Percentiles rank a stretch among this genome's conserved stretches.
phyloP scores from a whole-genome alignment of 495 filamentous ascomycete genomes.

The Penicillium antarcticum region DNA sequence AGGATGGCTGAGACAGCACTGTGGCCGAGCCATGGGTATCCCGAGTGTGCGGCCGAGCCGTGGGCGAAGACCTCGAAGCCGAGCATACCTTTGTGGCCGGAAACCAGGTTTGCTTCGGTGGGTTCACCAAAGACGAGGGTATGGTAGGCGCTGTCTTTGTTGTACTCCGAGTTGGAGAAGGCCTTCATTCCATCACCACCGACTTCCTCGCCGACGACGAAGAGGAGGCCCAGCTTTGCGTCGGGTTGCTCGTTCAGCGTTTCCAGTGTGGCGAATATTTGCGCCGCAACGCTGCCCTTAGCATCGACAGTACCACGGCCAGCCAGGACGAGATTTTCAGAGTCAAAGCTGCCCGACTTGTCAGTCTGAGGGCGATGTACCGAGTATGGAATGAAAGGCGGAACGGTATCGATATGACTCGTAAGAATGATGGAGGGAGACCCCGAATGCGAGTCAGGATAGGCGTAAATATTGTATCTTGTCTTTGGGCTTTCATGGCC shows the following conservation, averaged over 20 bases:
- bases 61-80: slow-evolving; percentile 58
- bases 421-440: slow-evolving; percentile 67
- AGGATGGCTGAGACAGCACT: slow-evolving; percentile 75
- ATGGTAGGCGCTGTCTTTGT: slow-evolving; percentile 44
- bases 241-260: slow-evolving; percentile 46
- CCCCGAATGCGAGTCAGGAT: slow-evolving; percentile 49
- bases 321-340: slow-evolving; percentile 47
- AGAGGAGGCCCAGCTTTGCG: slow-evolving; percentile 66
- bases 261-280: slow-evolving; percentile 64
- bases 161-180: slow-evolving; percentile 41
- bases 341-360: slow-evolving; percentile 21
- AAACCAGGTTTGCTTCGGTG: slow-evolving; percentile 79
- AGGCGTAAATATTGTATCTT: slow-evolving; percentile 79
- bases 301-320: slow-evolving; percentile 89
- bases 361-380: slow-evolving; percentile 13
- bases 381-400: slow-evolving; percentile 60
- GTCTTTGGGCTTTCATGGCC: slow-evolving; percentile 14
- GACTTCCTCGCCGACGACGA: slow-evolving; percentile 85
- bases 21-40: slow-evolving; percentile 82
- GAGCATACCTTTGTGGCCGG: slow-evolving; percentile 84
- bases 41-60: slow-evolving; percentile 81
- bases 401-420: slow-evolving; percentile 71
- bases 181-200: slow-evolving; percentile 79
- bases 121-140: slow-evolving; percentile 88
- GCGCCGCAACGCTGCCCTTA: slow-evolving; percentile 82